Base-by-base conservation (phyloP, 768 basidiomycete genomes). In the Thelephora aurantiotincta region DNA sequence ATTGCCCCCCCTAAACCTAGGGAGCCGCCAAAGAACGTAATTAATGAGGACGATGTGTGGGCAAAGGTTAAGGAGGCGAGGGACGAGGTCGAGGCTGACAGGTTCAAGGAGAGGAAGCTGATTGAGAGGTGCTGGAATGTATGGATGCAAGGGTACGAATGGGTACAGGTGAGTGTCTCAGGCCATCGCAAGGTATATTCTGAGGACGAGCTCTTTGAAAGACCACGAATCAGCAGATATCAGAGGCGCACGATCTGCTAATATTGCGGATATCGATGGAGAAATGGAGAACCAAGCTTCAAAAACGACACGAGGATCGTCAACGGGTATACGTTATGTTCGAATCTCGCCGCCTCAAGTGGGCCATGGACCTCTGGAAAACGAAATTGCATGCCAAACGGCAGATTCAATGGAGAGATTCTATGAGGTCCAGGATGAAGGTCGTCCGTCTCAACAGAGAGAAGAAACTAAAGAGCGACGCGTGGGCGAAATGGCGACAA, bases 21-120 rank as follows among this genome's bases (percentile, higher is more conserved):
- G 43, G 70, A 67, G 51, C 68, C 69, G 22, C 71, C 64, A 53
- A 70, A 67, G 11, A 75, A 67, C 52, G 64, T 69, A n/a, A 61
- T 78, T 16, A 78, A 82, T 54, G 76, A 82, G 57, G 76, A 82
- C 47, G 80, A 84, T 49, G 80, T 80, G 0, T 90, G 85, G 83
- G 78, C 78, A 53, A 84, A 78, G 52, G 78, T 87, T 33, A 71
- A 73, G 57, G 74, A 81, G 69, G 70, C 74, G 42, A 74, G 75
- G 54, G 77, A 85, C 52, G 80, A 88, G 57, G 67, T 72, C 54
- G 73, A 77, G 23, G 89, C 89, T 16, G 83, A 80, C 59, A 67
- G 68, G 48, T 88, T 80, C 60, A 69, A 80, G 38, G 65, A 75
- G 26, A 74, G 78, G 45, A 71, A 69, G 45, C 63, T 90, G 48